phyloP scores from a whole-genome alignment of 805 yeast species.

The Saccharomycopsis olivae region DNA sequence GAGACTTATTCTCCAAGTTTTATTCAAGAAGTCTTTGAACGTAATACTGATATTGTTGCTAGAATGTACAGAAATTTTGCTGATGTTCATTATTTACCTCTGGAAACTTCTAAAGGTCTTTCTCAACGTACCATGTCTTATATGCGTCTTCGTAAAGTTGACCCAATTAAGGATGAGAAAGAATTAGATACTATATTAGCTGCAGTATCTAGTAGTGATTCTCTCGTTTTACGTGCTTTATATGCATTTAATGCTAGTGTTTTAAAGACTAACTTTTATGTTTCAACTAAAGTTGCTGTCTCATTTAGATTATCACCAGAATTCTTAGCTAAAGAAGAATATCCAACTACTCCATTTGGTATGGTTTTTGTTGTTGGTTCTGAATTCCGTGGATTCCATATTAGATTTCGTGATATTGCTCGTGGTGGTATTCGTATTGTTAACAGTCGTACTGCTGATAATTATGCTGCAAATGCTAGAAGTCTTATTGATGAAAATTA shows the following conservation, averaged over 20 bases:
- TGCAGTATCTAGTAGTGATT: constrained; percentile 66
- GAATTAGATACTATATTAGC: constrained; percentile 68
- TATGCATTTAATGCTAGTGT: constrained; percentile 77
- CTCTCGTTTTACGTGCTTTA: constrained; percentile 71
- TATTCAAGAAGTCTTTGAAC: constrained; percentile 65
- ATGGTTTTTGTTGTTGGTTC: constrained; percentile 94
- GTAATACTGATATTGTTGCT: constrained; percentile 61
- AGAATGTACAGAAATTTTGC: constrained; percentile 88
- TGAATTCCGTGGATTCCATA: constrained; percentile 95
- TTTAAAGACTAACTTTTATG: constrained; percentile 87
- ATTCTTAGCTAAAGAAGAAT: constrained; percentile 75
- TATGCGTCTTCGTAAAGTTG: constrained; percentile 71
- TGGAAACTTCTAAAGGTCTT: constrained; percentile 33
- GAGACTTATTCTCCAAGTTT: constrained; percentile 87
- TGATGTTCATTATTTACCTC: constrained; percentile 76
- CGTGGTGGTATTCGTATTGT: constrained; percentile 98
- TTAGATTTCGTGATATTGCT: constrained; percentile 93
- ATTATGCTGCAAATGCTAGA: constrained; percentile 74
- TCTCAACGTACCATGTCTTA: constrained; percentile 75
- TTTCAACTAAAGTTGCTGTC: constrained; percentile 88
- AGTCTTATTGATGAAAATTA: constrained; percentile 93
- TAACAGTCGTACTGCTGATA: constrained; percentile 74
- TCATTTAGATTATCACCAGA: constrained; percentile 85
- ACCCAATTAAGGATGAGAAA: constrained; percentile 61
- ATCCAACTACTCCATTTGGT: constrained; percentile 89